Conservation (phyloP, 2,329 filamentous ascomycete species). For the Clonostachys rosea region DNA sequence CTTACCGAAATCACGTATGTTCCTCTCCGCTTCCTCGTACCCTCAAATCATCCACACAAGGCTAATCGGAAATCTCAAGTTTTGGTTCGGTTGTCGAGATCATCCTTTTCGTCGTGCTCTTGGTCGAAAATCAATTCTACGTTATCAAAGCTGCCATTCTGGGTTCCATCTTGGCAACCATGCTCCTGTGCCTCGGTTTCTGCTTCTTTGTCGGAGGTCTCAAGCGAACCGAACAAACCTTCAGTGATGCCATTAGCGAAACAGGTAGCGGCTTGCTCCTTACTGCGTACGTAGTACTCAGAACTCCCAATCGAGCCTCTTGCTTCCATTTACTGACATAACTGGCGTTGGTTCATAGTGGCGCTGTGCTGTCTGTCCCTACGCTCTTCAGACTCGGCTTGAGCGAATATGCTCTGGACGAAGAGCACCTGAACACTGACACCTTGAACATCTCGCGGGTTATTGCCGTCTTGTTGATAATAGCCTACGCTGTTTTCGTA, state of each 20-base stretch:
- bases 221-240: slow-evolving; percentile 61
- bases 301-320: slow-evolving; percentile 13
- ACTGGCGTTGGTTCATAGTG: slow-evolving; percentile 11
- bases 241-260: slow-evolving; percentile 73
- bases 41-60: slow-evolving; percentile 7
- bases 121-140: slow-evolving; percentile 50
- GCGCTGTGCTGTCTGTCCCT: slow-evolving; percentile 33
- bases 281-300: slow-evolving; percentile 59
- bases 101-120: slow-evolving; percentile 74
- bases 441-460: slow-evolving; percentile 65
- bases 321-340: not conserved
- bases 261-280: slow-evolving; percentile 73
- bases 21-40: slow-evolving; percentile 11
- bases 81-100: slow-evolving; percentile 77
- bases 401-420: slow-evolving; percentile 11
- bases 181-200: slow-evolving; percentile 72
- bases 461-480: slow-evolving; percentile 64
- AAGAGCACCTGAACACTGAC: slow-evolving; percentile 38
- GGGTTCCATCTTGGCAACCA: slow-evolving; percentile 77
- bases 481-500: slow-evolving; percentile 63
- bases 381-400: slow-evolving; percentile 52
- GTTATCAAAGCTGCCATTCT: slow-evolving; percentile 82
- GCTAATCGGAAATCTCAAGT: slow-evolving; percentile 14
- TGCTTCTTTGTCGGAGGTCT: slow-evolving; percentile 79
- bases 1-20: slow-evolving; percentile 52